A percentile compares a stretch with the other conserved stretches of the same genome.
Conservation (phyloP, 345 rosid species). For the Pistacia atlantica region DNA sequence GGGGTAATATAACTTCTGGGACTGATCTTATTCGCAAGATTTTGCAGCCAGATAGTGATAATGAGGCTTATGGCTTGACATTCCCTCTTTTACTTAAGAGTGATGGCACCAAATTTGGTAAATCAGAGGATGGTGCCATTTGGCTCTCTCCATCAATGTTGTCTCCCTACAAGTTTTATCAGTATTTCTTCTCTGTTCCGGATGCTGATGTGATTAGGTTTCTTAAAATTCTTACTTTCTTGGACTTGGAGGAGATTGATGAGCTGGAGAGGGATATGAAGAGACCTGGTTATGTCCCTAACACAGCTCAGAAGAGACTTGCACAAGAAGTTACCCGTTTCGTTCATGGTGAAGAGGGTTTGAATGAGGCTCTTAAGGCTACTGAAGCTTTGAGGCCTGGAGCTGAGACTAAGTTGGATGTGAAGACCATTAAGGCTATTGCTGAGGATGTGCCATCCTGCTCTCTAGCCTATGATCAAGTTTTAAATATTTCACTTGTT, state of each 20-base stretch:
- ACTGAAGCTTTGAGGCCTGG: conserved; percentile 94
- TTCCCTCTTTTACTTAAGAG: conserved; percentile 87
- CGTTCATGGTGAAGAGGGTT: conserved; percentile 91
- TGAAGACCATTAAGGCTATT: conserved; percentile 82
- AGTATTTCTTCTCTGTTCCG: conserved; percentile 90
- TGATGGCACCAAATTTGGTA: conserved; percentile 94
- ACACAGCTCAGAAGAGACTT: conserved; percentile 67
- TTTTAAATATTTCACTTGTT: conserved; percentile 53
- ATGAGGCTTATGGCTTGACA: conserved; percentile 67
- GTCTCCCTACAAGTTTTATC: conserved; percentile 91
- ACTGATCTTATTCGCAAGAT: conserved; percentile 85
- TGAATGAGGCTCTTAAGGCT: conserved; percentile 85
- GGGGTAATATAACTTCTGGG: conserved; percentile 97
- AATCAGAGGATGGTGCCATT: conserved; percentile 97
- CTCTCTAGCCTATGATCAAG: conserved; percentile 60
- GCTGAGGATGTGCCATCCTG: conserved; percentile 89
- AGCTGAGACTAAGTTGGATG: conserved; percentile 85
- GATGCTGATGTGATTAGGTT: conserved; percentile 81
- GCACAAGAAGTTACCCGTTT: conserved; percentile 92
- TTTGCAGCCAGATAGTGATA: conserved; percentile 65
- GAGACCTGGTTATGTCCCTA: conserved; percentile 71
- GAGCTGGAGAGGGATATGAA: conserved; percentile 68
- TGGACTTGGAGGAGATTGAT: conserved; percentile 68
- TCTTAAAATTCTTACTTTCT: conserved; percentile 74
- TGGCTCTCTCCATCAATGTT: conserved; percentile 79